Percentiles rank a stretch among this genome's conserved stretches.
Evolutionary conservation across 768 basidiomycete genomes (phyloP).

Genomic region (Artomyces pyxidatus): DNA sequence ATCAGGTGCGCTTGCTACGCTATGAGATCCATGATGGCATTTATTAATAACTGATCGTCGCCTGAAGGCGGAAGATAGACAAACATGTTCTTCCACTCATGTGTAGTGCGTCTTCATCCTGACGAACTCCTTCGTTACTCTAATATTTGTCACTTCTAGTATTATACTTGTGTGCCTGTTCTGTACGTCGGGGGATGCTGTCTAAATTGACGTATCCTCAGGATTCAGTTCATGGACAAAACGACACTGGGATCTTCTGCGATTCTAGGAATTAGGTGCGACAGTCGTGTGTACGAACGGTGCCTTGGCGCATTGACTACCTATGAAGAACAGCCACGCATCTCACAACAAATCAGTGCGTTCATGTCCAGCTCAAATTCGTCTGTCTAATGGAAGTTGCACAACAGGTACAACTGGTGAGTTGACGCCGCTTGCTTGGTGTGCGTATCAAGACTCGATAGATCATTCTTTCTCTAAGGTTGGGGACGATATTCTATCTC

Average conservation of each 20-base stretch:
- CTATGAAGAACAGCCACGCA: constrained; percentile 45
- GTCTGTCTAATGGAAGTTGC: neutral
- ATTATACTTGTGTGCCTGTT: constrained; percentile 41
- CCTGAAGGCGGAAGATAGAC: constrained; percentile 47
- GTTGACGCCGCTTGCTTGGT: neutral
- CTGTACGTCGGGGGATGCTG: neutral
- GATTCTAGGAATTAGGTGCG: constrained; percentile 62
- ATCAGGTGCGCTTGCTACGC: constrained; percentile 32
- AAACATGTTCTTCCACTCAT: constrained; percentile 60
- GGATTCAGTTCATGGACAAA: constrained; percentile 76
- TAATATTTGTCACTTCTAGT: constrained; percentile 25
- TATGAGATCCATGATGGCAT: neutral
- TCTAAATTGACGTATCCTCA: constrained; percentile 19
- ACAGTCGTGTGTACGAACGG: neutral
- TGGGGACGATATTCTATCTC: constrained; percentile 69
- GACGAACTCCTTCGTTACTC: neutral
- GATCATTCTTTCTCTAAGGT: too few species aligned
- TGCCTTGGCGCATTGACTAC: neutral
- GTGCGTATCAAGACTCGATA: too few species aligned
- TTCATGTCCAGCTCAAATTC: neutral
- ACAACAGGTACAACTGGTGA: constrained; percentile 57
- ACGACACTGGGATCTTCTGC: constrained; percentile 60
- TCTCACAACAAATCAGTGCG: constrained; percentile 58
- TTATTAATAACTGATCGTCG: constrained; percentile 19
- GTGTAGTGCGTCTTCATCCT: constrained; percentile 44